Percentiles rank a stretch among this genome's conserved stretches.
Evolutionary conservation across 768 basidiomycete species (phyloP).

Genomic region (Termitomyces sp.): DNA sequence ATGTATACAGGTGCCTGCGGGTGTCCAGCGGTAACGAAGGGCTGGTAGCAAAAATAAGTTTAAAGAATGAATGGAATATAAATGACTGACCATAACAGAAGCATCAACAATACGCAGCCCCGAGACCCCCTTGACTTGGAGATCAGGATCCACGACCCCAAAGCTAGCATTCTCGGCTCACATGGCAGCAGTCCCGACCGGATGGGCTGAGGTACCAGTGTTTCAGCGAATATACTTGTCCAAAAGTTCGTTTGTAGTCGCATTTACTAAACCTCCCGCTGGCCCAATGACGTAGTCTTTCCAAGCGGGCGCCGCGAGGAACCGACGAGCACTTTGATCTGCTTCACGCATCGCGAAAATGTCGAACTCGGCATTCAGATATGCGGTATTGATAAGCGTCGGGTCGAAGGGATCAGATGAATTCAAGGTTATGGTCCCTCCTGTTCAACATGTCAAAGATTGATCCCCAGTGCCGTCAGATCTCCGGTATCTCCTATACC

Average conservation of each 20-base stretch:
- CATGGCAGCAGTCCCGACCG: not conserved
- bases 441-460: not conserved
- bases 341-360: constrained; percentile 17
- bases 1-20: constrained; percentile 17
- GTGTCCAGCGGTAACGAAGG: constrained; percentile 11
- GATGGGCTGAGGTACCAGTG: not conserved
- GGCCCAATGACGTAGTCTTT: constrained; percentile 5
- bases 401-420: constrained; percentile 31
- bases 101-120: not conserved
- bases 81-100: not conserved
- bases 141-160: not conserved
- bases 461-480: constrained; percentile 16
- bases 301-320: constrained; percentile 3
- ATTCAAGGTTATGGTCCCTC: constrained; percentile 21
- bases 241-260: constrained; percentile 1
- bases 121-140: not conserved
- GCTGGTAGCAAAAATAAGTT: not conserved
- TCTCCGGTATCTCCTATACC: constrained; percentile 25
- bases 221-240: not conserved
- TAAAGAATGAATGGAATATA: not conserved
- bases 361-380: constrained; percentile 19
- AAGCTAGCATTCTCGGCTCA: not conserved
- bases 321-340: constrained; percentile 9
- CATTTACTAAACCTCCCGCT: constrained; percentile 4
- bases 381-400: constrained; percentile 33